Percentiles rank a stretch among this genome's conserved stretches.
These are phyloP conservation scores for Aspergillus fumigatus DNA, from an alignment of 2,329 filamentous ascomycete species.

Conservation along the genomic window DNA sequence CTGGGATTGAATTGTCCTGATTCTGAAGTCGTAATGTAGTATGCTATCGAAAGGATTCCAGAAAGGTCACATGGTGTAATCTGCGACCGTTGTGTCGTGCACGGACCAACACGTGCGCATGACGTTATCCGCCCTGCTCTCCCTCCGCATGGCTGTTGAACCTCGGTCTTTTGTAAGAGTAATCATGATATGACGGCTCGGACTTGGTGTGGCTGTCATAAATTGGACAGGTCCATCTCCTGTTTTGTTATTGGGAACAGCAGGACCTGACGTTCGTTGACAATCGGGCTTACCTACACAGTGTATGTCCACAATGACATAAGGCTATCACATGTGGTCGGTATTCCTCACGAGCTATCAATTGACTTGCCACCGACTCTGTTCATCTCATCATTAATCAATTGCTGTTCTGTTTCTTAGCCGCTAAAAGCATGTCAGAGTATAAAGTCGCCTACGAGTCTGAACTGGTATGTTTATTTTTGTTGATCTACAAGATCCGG, in stretches of 20 bases:
- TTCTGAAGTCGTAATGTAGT: not conserved
- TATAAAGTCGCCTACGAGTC: conserved; percentile 61
- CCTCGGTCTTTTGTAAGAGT: conserved; percentile 1
- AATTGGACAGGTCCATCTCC: not conserved
- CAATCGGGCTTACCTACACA: not conserved
- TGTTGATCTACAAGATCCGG: not conserved
- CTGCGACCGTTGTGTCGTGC: conserved; percentile 1
- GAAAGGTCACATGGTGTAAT: conserved; percentile 5
- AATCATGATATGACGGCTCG: not conserved
- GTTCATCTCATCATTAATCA: not conserved
- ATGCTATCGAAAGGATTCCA: not conserved
- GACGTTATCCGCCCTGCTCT: conserved; percentile 5
- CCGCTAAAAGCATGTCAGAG: conserved; percentile 69
- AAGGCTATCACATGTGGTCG: not conserved
- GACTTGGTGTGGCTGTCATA: not conserved
- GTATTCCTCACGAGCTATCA: not conserved
- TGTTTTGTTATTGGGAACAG: not conserved
- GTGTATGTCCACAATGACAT: not conserved
- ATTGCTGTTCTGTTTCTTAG: conserved; percentile 30
- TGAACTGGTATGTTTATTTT: conserved; percentile 16
- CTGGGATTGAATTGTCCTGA: not conserved
- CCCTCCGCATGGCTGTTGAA: not conserved
- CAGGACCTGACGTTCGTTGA: not conserved
- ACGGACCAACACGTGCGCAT: conserved; percentile 7
- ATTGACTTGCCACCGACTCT: not conserved